Conservation (phyloP, 371 early-diverging fungal genomes). For the Mortierella sp. region DNA sequence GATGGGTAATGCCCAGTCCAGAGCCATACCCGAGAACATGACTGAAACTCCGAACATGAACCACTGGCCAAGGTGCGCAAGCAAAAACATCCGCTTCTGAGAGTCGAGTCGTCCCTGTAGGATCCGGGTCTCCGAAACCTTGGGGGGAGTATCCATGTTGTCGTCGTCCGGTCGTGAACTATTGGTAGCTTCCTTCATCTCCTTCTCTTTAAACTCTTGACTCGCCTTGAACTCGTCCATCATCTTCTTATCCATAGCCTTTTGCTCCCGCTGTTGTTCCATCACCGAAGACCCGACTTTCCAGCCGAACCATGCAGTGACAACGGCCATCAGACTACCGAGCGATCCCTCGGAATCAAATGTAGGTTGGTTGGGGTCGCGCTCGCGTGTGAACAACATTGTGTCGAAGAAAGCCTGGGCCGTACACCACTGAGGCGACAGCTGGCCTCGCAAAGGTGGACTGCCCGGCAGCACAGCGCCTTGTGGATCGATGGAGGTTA, state of each 20-base stretch:
- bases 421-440: conserved; percentile 52
- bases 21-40: conserved; percentile 26
- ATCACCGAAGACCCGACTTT: conserved; percentile 46
- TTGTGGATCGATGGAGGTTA: neutral
- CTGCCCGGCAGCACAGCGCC: conserved; percentile 6
- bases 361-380: conserved; percentile 39
- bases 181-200: neutral
- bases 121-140: no score
- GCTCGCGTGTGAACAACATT: conserved; percentile 36
- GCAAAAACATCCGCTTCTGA: conserved; percentile 1
- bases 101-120: no score
- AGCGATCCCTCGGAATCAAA: conserved; percentile 60
- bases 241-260: neutral
- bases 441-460: conserved; percentile 13
- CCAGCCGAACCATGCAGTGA: conserved; percentile 57
- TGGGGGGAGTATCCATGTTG: neutral
- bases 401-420: conserved; percentile 57
- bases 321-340: conserved; percentile 53
- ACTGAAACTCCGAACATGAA: conserved; percentile 20
- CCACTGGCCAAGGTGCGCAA: conserved; percentile 27
- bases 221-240: neutral
- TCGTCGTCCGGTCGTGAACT: neutral
- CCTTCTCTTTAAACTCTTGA: neutral
- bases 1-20: conserved; percentile 54
- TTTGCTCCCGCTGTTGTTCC: conserved; percentile 24